These are phyloP conservation scores for Boletus tomentosulus DNA, from an alignment of 768 basidiomycete genomes.

Conservation along the genomic window DNA sequence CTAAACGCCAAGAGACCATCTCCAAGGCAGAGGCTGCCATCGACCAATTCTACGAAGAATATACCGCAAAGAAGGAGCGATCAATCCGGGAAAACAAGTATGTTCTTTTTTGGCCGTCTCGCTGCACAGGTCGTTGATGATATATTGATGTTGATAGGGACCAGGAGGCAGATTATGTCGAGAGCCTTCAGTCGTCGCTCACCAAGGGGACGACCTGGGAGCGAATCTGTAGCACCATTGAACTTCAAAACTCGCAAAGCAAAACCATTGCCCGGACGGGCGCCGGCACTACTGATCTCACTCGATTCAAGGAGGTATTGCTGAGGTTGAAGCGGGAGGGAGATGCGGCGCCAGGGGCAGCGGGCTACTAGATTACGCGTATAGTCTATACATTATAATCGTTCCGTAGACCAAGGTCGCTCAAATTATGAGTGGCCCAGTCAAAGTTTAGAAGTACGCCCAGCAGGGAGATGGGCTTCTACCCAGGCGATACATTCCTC, in stretches of 20 bases:
- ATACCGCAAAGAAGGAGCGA: conserved; percentile 83
- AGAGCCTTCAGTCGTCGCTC: conserved; percentile 67
- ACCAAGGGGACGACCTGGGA: conserved; percentile 94
- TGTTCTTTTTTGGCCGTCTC: not conserved
- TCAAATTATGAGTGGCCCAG: not conserved
- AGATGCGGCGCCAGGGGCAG: conserved; percentile 86
- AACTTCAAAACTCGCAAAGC: conserved; percentile 94
- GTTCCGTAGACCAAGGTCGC: not conserved
- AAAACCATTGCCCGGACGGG: conserved; percentile 90
- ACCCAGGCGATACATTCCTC: conserved; percentile 55
- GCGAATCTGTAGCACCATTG: conserved; percentile 80
- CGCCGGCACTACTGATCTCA: conserved; percentile 82
- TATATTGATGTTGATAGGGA: conserved; percentile 51
- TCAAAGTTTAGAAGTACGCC: conserved; percentile 21
- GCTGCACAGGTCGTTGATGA: not conserved
- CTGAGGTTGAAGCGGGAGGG: conserved; percentile 88
- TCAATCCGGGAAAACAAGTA: conserved; percentile 96
- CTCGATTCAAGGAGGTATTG: conserved; percentile 89
- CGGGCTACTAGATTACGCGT: conserved; percentile 62
- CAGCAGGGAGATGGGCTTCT: conserved; percentile 22
- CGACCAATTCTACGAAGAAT: conserved; percentile 87
- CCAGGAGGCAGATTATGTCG: conserved; percentile 77
- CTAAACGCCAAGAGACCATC: conserved; percentile 77
- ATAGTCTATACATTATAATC: conserved; percentile 9
- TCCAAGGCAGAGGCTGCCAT: conserved; percentile 80